These are phyloP conservation scores for Cladophialophora bantiana DNA, from an alignment of 2,329 filamentous ascomycete species.

Conservation along the genomic window DNA sequence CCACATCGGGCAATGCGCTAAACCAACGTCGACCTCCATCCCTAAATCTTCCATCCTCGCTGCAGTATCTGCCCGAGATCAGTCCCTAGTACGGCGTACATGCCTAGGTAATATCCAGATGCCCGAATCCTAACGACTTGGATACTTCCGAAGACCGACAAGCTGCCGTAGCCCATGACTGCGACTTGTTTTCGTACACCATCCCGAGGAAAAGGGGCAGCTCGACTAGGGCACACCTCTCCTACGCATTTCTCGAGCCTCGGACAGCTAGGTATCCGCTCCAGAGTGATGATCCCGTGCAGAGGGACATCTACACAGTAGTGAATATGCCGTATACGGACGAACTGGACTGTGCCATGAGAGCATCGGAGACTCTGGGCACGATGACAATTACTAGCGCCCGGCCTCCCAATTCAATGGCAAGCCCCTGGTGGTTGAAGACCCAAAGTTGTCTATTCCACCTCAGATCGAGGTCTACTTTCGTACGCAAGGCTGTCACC, in stretches of 20 bases:
- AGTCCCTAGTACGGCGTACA: not conserved
- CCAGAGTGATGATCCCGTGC: not conserved
- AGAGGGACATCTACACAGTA: not conserved
- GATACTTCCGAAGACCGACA: not conserved
- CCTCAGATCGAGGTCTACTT: not conserved
- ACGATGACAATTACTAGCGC: not conserved
- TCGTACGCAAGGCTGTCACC: slow-evolving; percentile 15
- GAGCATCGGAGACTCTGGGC: not conserved
- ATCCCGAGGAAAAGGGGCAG: not conserved
- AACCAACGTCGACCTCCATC: not conserved
- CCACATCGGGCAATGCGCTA: slow-evolving; percentile 5
- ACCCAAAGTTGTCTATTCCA: not conserved
- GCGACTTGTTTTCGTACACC: not conserved
- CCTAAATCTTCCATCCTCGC: not conserved
- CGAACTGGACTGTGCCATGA: not conserved
- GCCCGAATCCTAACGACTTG: not conserved
- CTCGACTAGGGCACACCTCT: not conserved
- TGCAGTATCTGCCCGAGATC: not conserved
- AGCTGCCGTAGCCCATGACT: not conserved
- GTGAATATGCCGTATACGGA: not conserved
- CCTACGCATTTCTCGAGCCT: not conserved
- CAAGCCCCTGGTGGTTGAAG: not conserved
- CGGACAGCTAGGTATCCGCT: not conserved
- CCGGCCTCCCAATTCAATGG: not conserved
- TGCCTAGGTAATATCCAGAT: not conserved